Conservation (phyloP, 352 stramenopile genomes). For the Thalassiosira exigua region DNA sequence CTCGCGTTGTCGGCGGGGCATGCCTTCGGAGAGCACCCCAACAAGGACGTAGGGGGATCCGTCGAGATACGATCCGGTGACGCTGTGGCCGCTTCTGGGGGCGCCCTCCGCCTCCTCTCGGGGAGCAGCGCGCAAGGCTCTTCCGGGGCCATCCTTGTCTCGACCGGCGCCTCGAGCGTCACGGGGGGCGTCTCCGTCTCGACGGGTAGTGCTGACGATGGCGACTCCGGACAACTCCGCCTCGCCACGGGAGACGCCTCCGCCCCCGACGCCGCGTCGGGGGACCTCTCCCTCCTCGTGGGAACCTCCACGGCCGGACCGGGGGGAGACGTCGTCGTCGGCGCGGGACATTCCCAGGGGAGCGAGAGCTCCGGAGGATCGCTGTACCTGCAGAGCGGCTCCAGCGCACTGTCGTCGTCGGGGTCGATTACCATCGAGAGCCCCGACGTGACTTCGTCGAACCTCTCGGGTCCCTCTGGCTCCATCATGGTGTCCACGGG, state of each 20-base stretch:
- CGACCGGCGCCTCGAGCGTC: slow-evolving; percentile 18
- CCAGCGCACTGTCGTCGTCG: slow-evolving; percentile 35
- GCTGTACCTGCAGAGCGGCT: slow-evolving; percentile 39
- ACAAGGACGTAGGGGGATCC: slow-evolving; percentile 59
- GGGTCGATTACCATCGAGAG: slow-evolving; percentile 44
- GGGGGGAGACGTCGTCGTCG: slow-evolving; percentile 47
- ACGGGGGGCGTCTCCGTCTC: slow-evolving; percentile 63
- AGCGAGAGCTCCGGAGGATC: slow-evolving; percentile 32
- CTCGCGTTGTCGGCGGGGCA: slow-evolving; percentile 27
- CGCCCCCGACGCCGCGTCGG: slow-evolving; percentile 83
- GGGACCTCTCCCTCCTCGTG: slow-evolving; percentile 83
- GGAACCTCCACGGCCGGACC: slow-evolving; percentile 59
- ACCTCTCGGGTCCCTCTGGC: slow-evolving; percentile 22
- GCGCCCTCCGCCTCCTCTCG: slow-evolving; percentile 28
- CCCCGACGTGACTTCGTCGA: slow-evolving; percentile 27
- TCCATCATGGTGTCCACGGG: slow-evolving; percentile 46
- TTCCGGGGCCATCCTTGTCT: slow-evolving; percentile 26
- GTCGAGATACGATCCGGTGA: slow-evolving; percentile 73
- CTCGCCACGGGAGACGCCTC: slow-evolving; percentile 79
- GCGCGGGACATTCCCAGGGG: slow-evolving; percentile 35
- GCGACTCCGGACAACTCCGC: slow-evolving; percentile 16
- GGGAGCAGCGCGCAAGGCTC: slow-evolving; percentile 65
- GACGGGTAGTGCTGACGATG: slow-evolving; percentile 62
- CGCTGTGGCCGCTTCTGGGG: slow-evolving; percentile 62
- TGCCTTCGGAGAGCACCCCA: slow-evolving; percentile 51